These are phyloP conservation scores for Poronia punctata DNA, from an alignment of 495 filamentous ascomycete species.

Conservation along the genomic window DNA sequence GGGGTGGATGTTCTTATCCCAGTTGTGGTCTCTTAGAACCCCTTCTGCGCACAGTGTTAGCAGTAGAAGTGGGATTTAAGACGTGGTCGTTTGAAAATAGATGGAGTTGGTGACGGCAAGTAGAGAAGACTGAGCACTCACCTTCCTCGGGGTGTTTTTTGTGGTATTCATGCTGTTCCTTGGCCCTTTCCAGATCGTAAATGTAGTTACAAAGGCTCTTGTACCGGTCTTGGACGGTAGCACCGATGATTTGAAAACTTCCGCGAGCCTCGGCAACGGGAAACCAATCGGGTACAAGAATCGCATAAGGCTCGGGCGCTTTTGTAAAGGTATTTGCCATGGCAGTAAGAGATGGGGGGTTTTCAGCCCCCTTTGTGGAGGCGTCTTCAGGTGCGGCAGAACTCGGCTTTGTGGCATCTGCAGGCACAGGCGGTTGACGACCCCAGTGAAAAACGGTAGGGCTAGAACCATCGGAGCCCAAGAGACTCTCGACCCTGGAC, in stretches of 20 bases:
- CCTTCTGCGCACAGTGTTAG: conserved; percentile 2
- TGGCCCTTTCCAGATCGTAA: conserved; percentile 2
- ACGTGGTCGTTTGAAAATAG: too few relatives aligned
- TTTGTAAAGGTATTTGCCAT: neutral
- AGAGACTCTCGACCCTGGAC: conserved; percentile 11
- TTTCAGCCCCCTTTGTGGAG: neutral
- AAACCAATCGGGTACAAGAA: conserved; percentile 29
- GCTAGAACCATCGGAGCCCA: conserved; percentile 8
- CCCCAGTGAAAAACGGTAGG: neutral
- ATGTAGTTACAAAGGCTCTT: conserved; percentile 11
- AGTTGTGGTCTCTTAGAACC: conserved; percentile 1
- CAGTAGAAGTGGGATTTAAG: neutral
- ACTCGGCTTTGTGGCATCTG: neutral
- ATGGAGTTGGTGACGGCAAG: too few relatives aligned
- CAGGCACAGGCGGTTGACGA: neutral
- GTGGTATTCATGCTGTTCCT: neutral
- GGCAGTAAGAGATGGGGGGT: neutral
- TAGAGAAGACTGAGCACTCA: neutral
- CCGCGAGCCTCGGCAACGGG: conserved; percentile 9
- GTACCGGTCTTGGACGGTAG: conserved; percentile 1
- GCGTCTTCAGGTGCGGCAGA: neutral
- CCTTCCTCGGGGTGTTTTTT: conserved; percentile 5
- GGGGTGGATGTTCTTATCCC: conserved; percentile 30
- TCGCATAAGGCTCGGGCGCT: neutral
- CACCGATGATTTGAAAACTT: conserved; percentile 7